A percentile compares a stretch with the other conserved stretches of the same genome.
Evolutionary conservation across 1,139 yeast species (phyloP).

Genomic region (Protomyces inundatus): DNA sequence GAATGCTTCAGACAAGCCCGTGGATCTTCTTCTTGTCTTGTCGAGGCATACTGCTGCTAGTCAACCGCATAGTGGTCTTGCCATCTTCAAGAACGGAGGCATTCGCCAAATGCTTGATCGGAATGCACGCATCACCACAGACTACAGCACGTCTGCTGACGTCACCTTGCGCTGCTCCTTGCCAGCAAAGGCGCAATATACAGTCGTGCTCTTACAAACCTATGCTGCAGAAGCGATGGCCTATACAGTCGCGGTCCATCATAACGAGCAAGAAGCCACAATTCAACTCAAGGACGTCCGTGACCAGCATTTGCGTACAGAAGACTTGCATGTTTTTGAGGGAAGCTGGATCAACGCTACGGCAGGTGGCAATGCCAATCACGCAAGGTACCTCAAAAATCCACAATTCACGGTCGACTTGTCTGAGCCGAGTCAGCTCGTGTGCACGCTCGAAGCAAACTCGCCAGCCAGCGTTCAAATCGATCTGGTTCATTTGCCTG

Average conservation of each 20-base stretch:
- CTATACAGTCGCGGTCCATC: slow-evolving; percentile 39
- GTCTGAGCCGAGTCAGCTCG: slow-evolving; percentile 30
- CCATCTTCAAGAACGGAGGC: slow-evolving; percentile 33
- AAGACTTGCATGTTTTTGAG: slow-evolving; percentile 34
- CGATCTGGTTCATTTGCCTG: neutral
- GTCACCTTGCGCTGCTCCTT: slow-evolving; percentile 34
- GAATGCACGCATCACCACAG: slow-evolving; percentile 32
- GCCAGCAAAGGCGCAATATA: slow-evolving; percentile 34
- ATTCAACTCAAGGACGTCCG: slow-evolving; percentile 36
- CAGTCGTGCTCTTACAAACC: slow-evolving; percentile 32
- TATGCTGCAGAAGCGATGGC: slow-evolving; percentile 35
- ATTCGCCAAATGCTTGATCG: slow-evolving; percentile 32
- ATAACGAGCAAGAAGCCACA: slow-evolving; percentile 42
- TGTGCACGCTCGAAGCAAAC: slow-evolving; percentile 40
- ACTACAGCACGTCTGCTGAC: slow-evolving; percentile 36
- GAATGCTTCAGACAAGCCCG: neutral
- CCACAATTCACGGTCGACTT: slow-evolving; percentile 53
- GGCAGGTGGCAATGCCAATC: slow-evolving; percentile 57
- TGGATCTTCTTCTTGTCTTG: neutral
- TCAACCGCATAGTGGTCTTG: slow-evolving; percentile 32
- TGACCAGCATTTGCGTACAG: neutral
- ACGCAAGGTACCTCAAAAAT: slow-evolving; percentile 50
- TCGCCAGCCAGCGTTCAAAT: slow-evolving; percentile 27
- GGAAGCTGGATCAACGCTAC: slow-evolving; percentile 50
- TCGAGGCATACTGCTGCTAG: neutral